A percentile compares a stretch with the other conserved stretches of the same genome.
phyloP scores from a whole-genome alignment of 164 flowering plant species.

The Tetrastigma voinierianum region DNA sequence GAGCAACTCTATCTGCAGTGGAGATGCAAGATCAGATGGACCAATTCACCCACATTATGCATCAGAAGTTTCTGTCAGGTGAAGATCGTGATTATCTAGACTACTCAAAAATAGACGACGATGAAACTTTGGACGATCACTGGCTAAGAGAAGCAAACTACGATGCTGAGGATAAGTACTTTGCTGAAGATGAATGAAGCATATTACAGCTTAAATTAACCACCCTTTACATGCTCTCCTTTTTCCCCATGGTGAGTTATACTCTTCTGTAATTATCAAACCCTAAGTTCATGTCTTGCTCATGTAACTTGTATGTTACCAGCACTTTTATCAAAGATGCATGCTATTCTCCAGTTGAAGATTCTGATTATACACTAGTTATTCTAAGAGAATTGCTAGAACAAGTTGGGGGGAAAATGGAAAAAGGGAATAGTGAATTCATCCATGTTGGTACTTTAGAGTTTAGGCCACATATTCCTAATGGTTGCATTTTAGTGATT shows the following conservation, averaged over 20 bases:
- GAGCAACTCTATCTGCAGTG: constrained; percentile 42
- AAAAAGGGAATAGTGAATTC: not conserved
- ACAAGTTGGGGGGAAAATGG: not conserved
- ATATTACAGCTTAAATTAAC: not conserved
- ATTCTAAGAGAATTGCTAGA: not conserved
- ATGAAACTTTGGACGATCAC: constrained; percentile 87
- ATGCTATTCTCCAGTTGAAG: not conserved
- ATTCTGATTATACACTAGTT: not conserved
- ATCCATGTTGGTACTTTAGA: too few relatives aligned
- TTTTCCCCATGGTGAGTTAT: too few relatives aligned
- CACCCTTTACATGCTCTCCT: not conserved
- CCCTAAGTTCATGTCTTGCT: too few relatives aligned
- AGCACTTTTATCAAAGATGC: not conserved
- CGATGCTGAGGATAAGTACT: constrained; percentile 93
- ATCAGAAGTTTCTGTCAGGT: constrained; percentile 84
- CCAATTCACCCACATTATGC: constrained; percentile 82
- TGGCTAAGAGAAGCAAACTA: constrained; percentile 77
- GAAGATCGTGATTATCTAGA: constrained; percentile 80
- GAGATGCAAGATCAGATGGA: constrained; percentile 88
- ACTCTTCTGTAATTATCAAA: too few relatives aligned
- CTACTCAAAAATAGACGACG: constrained; percentile 80
- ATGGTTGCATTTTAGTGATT: too few relatives aligned
- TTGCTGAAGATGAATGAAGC: constrained; percentile 53
- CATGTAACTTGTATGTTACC: not conserved
- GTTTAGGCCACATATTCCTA: too few relatives aligned